Evolutionary conservation across 371 early-diverging fungal genomes (phyloP).

Genomic region (Blastocladiella emersonii): DNA sequence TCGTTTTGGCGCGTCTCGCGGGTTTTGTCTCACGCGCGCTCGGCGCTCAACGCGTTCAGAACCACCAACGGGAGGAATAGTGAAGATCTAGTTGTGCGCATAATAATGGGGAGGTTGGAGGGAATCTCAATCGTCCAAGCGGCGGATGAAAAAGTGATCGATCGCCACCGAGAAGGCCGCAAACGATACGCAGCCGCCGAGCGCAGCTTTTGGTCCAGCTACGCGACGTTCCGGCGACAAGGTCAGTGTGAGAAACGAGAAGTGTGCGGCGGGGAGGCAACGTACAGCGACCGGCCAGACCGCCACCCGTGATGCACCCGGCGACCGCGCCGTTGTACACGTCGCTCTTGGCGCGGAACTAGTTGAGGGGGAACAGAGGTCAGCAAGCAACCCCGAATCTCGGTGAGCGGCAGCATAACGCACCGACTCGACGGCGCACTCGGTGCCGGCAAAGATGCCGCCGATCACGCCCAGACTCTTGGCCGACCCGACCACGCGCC

Average conservation of each 20-base stretch:
- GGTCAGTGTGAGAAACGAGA: not conserved
- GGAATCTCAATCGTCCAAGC: not conserved
- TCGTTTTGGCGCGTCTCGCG: no score
- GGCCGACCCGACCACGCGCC: constrained; percentile 60
- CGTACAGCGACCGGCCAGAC: constrained; percentile 40
- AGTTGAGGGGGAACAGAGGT: not conserved
- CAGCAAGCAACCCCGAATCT: not conserved
- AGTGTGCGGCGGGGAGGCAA: not conserved
- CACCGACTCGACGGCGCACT: constrained; percentile 87
- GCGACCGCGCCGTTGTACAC: constrained; percentile 73
- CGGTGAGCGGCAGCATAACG: constrained; percentile 9
- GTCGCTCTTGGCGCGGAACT: constrained; percentile 91
- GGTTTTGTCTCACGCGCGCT: no score
- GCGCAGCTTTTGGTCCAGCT: constrained; percentile 63
- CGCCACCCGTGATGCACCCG: constrained; percentile 88
- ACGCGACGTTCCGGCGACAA: constrained; percentile 1
- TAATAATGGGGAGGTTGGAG: no score
- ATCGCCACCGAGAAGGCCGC: constrained; percentile 90
- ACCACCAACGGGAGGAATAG: no score
- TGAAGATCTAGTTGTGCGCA: no score
- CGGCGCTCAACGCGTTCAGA: no score
- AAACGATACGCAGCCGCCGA: constrained; percentile 80
- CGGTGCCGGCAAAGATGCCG: constrained; percentile 77
- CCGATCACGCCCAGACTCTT: constrained; percentile 89
- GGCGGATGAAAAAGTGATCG: constrained; percentile 49